These are phyloP conservation scores for Wallacemonas sp. DNA, from an alignment of 208 protist species.

Conservation along the genomic window DNA sequence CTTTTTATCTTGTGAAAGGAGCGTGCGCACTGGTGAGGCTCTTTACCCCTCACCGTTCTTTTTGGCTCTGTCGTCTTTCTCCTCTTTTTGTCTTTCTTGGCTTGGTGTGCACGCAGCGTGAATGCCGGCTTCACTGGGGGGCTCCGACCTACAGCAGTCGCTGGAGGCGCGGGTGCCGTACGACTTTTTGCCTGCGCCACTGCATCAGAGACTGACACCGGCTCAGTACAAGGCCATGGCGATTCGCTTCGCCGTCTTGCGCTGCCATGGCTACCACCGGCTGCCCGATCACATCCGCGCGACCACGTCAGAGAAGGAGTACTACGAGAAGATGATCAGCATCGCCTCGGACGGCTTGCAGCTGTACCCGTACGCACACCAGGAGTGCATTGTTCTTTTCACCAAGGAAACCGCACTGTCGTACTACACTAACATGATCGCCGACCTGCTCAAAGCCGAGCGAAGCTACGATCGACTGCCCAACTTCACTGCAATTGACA, in stretches of 20 bases:
- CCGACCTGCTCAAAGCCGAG: constrained; percentile 71
- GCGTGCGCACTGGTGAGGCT: too few relatives aligned
- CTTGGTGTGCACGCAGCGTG: background rate
- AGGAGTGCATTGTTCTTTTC: constrained; percentile 53
- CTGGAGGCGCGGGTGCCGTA: constrained; percentile 56
- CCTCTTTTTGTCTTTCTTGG: too few relatives aligned
- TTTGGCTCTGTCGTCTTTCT: too few relatives aligned
- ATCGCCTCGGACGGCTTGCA: constrained; percentile 47
- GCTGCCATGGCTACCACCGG: constrained; percentile 56
- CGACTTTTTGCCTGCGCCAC: constrained; percentile 35
- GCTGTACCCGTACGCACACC: constrained; percentile 79
- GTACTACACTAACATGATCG: constrained; percentile 76
- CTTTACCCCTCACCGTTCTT: too few relatives aligned
- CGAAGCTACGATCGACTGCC: constrained; percentile 94
- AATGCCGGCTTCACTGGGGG: constrained; percentile 23
- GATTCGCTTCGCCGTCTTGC: constrained; percentile 45
- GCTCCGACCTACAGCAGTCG: constrained; percentile 57
- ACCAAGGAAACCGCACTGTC: constrained; percentile 67
- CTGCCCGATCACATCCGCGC: constrained; percentile 59
- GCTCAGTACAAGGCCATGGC: constrained; percentile 43
- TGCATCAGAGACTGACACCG: constrained; percentile 61
- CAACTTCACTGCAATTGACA: constrained; percentile 97
- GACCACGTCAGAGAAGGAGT: constrained; percentile 50
- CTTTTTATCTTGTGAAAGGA: too few relatives aligned
- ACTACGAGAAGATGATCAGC: constrained; percentile 73